These are phyloP conservation scores for Phellopilus nigrolimitatus DNA, from an alignment of 1,284 basidiomycete genomes.

Conservation along the genomic window DNA sequence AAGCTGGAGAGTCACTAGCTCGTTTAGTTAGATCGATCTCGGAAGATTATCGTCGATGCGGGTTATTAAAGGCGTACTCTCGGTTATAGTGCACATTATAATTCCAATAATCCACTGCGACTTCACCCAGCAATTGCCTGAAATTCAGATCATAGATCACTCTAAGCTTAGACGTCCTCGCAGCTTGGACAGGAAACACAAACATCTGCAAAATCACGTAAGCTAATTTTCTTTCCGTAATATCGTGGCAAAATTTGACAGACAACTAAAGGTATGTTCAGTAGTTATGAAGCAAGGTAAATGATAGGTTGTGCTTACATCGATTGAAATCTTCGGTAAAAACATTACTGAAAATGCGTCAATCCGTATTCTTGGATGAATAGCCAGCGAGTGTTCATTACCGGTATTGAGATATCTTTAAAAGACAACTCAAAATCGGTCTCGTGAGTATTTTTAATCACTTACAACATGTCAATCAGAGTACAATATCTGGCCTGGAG, in stretches of 20 bases:
- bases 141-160: neutral
- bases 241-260: too few relatives aligned
- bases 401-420: neutral
- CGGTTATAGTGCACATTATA: neutral
- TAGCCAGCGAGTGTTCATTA: neutral
- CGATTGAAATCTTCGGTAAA: too few relatives aligned
- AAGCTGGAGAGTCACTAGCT: neutral
- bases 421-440: neutral
- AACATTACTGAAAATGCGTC: neutral
- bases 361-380: neutral
- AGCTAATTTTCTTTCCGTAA: too few relatives aligned
- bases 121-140: neutral
- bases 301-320: too few relatives aligned
- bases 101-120: neutral
- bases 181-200: neutral
- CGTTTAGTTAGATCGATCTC: neutral
- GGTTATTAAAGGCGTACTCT: neutral
- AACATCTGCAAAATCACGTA: neutral
- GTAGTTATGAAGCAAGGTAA: too few relatives aligned
- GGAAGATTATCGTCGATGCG: neutral
- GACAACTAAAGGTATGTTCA: too few relatives aligned
- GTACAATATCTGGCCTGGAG: neutral
- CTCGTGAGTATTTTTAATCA: neutral
- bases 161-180: neutral
- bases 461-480: neutral